phyloP scores from a whole-genome alignment of 345 rosid genomes.

The Conringia planisiliqua region DNA sequence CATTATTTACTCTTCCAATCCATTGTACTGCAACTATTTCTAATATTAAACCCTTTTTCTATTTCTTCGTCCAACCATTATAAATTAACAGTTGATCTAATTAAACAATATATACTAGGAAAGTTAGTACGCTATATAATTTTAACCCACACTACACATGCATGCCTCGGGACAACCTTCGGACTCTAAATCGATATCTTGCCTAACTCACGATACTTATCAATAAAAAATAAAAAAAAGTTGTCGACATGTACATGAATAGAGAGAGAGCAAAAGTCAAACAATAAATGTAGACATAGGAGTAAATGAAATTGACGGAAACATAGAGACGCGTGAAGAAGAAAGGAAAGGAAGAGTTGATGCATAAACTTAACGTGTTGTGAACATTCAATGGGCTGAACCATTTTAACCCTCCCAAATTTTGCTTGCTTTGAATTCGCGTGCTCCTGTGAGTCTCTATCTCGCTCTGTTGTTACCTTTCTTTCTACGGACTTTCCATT shows the following conservation, averaged over 20 bases:
- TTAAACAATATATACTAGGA: too few species aligned
- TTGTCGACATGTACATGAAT: background rate
- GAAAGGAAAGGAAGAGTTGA: background rate
- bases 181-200: background rate
- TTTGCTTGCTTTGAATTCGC: constrained; percentile 2
- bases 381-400: background rate
- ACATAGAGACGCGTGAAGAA: constrained; percentile 16
- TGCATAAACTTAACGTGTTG: constrained; percentile 14
- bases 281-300: constrained; percentile 11
- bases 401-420: background rate
- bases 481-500: background rate
- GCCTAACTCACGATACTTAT: background rate
- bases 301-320: constrained; percentile 16
- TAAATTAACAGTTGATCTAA: too few species aligned
- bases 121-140: too few species aligned
- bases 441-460: background rate
- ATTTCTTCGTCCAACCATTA: too few species aligned
- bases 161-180: background rate
- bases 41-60: too few species aligned
- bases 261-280: constrained; percentile 14
- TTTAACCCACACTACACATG: background rate
- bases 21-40: background rate
- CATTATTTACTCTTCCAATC: background rate
- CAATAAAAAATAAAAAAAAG: background rate
- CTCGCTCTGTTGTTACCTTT: background rate